Evolutionary conservation across 2,329 filamentous ascomycete genomes (phyloP).

Genomic region (Pestalotiopsis sp.): DNA sequence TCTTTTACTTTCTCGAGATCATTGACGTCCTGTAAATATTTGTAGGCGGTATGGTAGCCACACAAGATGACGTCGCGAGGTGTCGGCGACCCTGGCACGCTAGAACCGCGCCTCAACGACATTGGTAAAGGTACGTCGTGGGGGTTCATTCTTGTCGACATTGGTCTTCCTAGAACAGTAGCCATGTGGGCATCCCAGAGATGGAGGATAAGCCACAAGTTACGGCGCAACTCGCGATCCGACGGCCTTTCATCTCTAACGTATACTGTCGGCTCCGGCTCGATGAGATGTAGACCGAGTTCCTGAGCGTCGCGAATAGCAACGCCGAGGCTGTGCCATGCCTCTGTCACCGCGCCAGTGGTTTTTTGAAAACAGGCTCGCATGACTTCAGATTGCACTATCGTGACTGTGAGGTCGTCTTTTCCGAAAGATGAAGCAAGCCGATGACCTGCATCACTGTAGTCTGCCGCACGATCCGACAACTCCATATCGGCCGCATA

Average conservation of each 20-base stretch:
- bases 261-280: background rate
- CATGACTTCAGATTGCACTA: background rate
- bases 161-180: background rate
- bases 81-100: background rate
- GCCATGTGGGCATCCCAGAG: background rate
- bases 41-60: background rate
- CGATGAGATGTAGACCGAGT: background rate
- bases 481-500: background rate
- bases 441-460: background rate
- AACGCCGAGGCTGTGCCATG: background rate
- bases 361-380: background rate
- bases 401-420: background rate
- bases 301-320: background rate
- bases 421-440: background rate
- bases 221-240: background rate
- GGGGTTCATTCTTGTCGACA: background rate
- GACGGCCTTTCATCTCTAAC: background rate
- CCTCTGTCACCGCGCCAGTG: background rate
- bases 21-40: background rate
- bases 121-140: background rate
- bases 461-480: background rate
- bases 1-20: background rate
- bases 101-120: background rate
- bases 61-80: background rate
- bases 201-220: background rate